Base-by-base conservation (phyloP, 2,329 filamentous ascomycete genomes). In the Cucurbitaria berberidis region DNA sequence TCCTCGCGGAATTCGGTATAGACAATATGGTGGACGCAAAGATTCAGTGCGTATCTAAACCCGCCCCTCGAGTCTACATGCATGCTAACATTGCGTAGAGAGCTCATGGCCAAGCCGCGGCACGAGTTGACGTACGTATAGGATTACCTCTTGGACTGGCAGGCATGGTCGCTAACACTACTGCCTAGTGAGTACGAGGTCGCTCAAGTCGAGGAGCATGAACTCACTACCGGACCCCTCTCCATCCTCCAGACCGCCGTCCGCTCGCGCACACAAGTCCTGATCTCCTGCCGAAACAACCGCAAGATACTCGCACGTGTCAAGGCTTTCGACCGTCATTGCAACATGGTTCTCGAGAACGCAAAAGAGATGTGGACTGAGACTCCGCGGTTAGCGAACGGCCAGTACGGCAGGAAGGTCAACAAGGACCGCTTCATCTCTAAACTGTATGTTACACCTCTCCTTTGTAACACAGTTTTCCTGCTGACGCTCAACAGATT, bases 281-380 rank as follows among this genome's bases (percentile, higher is more conserved):
- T 99, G 62, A 97, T 99, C 74, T 96, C 91, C 48, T 93, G 93
- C 80, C 92, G 95, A 64, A 97, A 96, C 85, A 98, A 98, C 82
- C 90, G 93, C 78, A 99, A 99, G 83, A 84, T 99, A 42, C 88
- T 99, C 49, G 95, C 93, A 45, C 89, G 95, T 61, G 93, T 99
- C 72, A 99, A 99, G 83, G 95, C 95, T 6, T 99, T 99, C 76
- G 95, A 99, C 79, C 85, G 95, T 56, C 95, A 99, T 79, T 98
- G 93, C 85, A 99, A 99, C 80, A 98, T 99, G 95, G 90, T 96
- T 3, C 82, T 97, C 42, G 92, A 96, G 82, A 96, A 96, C 66
- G 92, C 96, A 38, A 96, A 96, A 83, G 95, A 99, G 81, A 98
- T 99, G 93, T 99, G 95, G 95, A 97, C 93, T 9, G 95, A 99